Conservation (phyloP, 1,139 yeast species). For the Barnettozyma hawaiiensis region DNA sequence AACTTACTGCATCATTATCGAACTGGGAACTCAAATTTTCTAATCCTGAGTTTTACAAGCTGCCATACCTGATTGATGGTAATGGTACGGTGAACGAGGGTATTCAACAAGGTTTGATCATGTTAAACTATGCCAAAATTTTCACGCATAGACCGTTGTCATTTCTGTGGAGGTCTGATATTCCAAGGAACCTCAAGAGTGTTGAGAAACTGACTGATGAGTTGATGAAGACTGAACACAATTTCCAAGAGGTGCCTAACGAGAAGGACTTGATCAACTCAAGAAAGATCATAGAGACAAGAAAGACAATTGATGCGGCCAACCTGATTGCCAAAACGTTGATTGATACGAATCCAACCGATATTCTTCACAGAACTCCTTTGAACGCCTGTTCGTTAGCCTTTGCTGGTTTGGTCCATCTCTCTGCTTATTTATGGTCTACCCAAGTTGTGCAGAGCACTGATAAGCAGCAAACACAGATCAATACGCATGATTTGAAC, state of each 20-base stretch:
- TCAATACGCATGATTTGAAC: slow-evolving; percentile 32
- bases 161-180: slow-evolving; percentile 43
- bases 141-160: slow-evolving; percentile 49
- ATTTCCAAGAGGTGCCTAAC: slow-evolving; percentile 22
- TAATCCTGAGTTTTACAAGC: slow-evolving; percentile 38
- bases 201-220: slow-evolving; percentile 26
- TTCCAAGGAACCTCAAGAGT: slow-evolving; percentile 39
- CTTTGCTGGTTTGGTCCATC: slow-evolving; percentile 42
- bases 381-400: slow-evolving; percentile 48
- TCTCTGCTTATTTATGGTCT: slow-evolving; percentile 45
- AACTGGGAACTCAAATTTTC: slow-evolving; percentile 44
- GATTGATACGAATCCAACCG: slow-evolving; percentile 40
- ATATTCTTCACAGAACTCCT: slow-evolving; percentile 40
- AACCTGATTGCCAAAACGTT: slow-evolving; percentile 40
- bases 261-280: slow-evolving; percentile 34
- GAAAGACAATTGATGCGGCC: slow-evolving; percentile 48
- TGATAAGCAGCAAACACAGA: slow-evolving; percentile 7
- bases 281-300: slow-evolving; percentile 42
- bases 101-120: slow-evolving; percentile 41
- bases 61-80: slow-evolving; percentile 37
- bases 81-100: slow-evolving; percentile 45
- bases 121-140: slow-evolving; percentile 44
- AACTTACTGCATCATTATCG: slow-evolving; percentile 40
- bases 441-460: slow-evolving; percentile 18
- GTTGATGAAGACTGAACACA: slow-evolving; percentile 19